These are phyloP conservation scores for Rhodotorula graminis DNA, from an alignment of 768 basidiomycete species.

Conservation along the genomic window DNA sequence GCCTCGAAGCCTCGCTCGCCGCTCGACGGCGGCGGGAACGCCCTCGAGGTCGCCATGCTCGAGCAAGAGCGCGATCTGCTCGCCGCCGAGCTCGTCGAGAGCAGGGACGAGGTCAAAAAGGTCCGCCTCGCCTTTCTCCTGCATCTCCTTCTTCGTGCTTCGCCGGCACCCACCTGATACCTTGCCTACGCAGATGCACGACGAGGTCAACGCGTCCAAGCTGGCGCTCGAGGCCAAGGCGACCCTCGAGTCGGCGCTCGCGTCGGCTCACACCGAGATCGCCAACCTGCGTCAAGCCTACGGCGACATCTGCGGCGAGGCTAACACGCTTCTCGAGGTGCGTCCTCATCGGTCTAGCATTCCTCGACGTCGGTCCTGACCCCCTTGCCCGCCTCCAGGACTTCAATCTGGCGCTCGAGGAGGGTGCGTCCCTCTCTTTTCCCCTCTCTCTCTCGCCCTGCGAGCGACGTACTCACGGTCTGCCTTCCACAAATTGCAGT, in stretches of 20 bases:
- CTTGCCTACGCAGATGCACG: slow-evolving; percentile 7
- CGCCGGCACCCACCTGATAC: background rate
- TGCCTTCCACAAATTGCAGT: background rate
- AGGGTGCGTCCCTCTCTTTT: background rate
- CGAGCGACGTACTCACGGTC: background rate
- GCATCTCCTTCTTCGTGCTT: too few relatives aligned
- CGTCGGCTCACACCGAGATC: background rate
- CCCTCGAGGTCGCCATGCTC: slow-evolving; percentile 26
- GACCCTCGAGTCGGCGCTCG: slow-evolving; percentile 1
- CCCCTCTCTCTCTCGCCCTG: background rate
- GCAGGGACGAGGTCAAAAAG: slow-evolving; percentile 3
- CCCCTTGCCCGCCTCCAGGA: background rate
- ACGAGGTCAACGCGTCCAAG: background rate
- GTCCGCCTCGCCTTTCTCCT: background rate
- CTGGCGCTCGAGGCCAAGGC: background rate
- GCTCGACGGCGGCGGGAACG: background rate
- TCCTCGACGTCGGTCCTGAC: too few relatives aligned
- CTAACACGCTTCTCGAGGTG: slow-evolving; percentile 3
- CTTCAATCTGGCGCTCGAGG: slow-evolving; percentile 22
- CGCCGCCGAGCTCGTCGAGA: slow-evolving; percentile 12
- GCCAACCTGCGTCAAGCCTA: slow-evolving; percentile 11
- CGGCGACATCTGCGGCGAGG: slow-evolving; percentile 26
- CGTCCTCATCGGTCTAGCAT: background rate
- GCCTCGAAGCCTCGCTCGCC: background rate
- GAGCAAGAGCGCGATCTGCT: slow-evolving; percentile 31